Conservation (phyloP, 2,329 filamentous ascomycete genomes). For the Fusarium irregulare region DNA sequence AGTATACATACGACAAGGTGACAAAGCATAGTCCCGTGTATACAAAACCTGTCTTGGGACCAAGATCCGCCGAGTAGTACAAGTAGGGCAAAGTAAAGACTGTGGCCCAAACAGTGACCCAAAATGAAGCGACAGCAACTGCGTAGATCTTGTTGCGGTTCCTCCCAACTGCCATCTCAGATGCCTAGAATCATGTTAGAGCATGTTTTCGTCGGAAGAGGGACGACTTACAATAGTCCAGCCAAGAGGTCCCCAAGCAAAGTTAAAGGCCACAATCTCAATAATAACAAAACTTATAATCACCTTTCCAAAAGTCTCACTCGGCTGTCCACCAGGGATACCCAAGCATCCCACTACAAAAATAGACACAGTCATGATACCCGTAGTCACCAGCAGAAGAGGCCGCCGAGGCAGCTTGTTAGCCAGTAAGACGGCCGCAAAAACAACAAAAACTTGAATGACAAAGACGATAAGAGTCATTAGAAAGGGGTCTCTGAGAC, state of each 20-base stretch:
- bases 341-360: slow-evolving; percentile 57
- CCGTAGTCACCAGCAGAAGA: slow-evolving; percentile 53
- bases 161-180: slow-evolving; percentile 60
- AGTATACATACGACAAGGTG: slow-evolving; percentile 52
- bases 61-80: slow-evolving; percentile 53
- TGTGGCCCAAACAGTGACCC: slow-evolving; percentile 55
- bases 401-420: slow-evolving; percentile 56
- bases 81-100: slow-evolving; percentile 56
- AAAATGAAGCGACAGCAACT: slow-evolving; percentile 57
- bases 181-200: slow-evolving; percentile 44
- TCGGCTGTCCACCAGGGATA: slow-evolving; percentile 46
- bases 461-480: slow-evolving; percentile 57
- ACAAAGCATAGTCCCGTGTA: slow-evolving; percentile 51
- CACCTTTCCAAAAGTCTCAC: slow-evolving; percentile 50
- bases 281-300: slow-evolving; percentile 57
- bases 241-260: slow-evolving; percentile 54
- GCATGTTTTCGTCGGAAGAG: fast-evolving
- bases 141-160: slow-evolving; percentile 53
- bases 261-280: slow-evolving; percentile 58
- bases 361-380: slow-evolving; percentile 54
- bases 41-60: slow-evolving; percentile 54
- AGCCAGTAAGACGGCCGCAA: slow-evolving; percentile 52
- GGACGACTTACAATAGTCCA: slow-evolving; percentile 51
- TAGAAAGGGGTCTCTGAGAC: slow-evolving; percentile 54
- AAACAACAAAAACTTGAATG: slow-evolving; percentile 57